Evolutionary conservation across 164 flowering plant species (phyloP).

Genomic region (Vitis rotundifolia): DNA sequence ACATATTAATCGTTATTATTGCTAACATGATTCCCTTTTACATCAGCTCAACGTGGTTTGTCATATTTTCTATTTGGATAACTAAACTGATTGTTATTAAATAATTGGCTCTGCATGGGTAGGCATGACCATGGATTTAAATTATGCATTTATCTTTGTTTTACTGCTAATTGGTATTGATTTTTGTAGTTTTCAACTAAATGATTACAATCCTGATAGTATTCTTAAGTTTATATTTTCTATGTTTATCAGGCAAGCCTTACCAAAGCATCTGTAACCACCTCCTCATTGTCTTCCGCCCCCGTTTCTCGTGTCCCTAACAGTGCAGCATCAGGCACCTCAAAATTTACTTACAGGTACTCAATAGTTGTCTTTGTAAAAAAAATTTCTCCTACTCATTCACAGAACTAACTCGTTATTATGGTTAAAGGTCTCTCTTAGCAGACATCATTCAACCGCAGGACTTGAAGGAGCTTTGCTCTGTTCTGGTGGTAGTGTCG

Average conservation of each 20-base stretch:
- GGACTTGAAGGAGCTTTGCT: slow-evolving; percentile 81
- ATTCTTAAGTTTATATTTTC: neutral
- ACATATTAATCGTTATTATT: neutral
- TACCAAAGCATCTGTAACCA: slow-evolving; percentile 45
- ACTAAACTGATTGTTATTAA: neutral
- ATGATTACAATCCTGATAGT: no score
- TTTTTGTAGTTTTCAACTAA: neutral
- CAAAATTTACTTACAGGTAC: slow-evolving; percentile 85
- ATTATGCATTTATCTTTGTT: neutral
- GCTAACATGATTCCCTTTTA: neutral
- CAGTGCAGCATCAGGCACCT: slow-evolving; percentile 49
- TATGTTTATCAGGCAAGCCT: slow-evolving; percentile 51
- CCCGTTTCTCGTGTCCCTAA: slow-evolving; percentile 48
- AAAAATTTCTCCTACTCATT: neutral
- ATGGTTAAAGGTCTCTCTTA: slow-evolving; percentile 71
- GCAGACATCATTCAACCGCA: slow-evolving; percentile 86
- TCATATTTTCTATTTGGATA: neutral
- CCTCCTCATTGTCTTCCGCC: slow-evolving; percentile 44
- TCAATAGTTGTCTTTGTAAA: slow-evolving; percentile 2
- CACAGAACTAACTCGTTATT: slow-evolving; percentile 21
- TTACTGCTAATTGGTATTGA: neutral
- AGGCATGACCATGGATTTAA: neutral
- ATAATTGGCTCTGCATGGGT: neutral
- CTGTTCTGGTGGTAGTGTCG: slow-evolving; percentile 72
- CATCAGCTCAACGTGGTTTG: neutral